phyloP scores from a whole-genome alignment of 805 yeast genomes.

The Metschnikowia peoriensis region DNA sequence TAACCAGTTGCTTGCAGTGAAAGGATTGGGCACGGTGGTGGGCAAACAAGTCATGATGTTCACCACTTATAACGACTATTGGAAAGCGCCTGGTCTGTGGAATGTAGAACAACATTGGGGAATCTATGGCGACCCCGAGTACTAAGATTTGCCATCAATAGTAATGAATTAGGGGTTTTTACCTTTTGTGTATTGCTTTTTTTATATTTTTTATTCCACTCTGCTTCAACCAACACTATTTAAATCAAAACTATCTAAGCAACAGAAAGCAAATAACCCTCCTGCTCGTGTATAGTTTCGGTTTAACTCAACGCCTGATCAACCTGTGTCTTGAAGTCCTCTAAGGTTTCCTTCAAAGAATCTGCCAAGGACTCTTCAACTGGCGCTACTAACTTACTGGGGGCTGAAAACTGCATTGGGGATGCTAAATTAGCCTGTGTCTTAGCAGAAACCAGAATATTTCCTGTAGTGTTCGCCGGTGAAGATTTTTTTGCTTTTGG shows the following conservation, averaged over 20 bases:
- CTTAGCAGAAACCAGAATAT: not conserved
- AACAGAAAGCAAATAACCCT: no score
- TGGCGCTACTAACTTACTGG: not conserved
- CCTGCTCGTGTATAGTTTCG: no score
- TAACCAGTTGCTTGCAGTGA: slow-evolving; percentile 53
- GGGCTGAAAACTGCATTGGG: not conserved
- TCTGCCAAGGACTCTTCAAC: slow-evolving; percentile 4
- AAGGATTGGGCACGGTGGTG: slow-evolving; percentile 45
- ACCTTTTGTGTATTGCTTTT: no score
- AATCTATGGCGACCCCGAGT: slow-evolving; percentile 41
- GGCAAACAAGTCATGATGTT: slow-evolving; percentile 54
- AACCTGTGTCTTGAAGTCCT: slow-evolving; percentile 2
- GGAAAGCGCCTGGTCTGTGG: slow-evolving; percentile 58
- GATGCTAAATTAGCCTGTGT: not conserved
- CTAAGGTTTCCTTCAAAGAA: slow-evolving; percentile 6
- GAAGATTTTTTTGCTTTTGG: not conserved
- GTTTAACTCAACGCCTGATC: slow-evolving; percentile 1
- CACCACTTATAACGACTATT: slow-evolving; percentile 60
- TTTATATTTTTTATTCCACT: not conserved
- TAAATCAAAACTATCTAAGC: no score
- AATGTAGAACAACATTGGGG: slow-evolving; percentile 67
- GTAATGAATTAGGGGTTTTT: not conserved
- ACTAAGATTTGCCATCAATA: not conserved
- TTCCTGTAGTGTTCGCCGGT: not conserved
- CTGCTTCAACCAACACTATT: not conserved